Percentiles rank a stretch among this genome's conserved stretches.
phyloP scores from a whole-genome alignment of 441 rosid genomes.

The Pelargonium citronellum region DNA sequence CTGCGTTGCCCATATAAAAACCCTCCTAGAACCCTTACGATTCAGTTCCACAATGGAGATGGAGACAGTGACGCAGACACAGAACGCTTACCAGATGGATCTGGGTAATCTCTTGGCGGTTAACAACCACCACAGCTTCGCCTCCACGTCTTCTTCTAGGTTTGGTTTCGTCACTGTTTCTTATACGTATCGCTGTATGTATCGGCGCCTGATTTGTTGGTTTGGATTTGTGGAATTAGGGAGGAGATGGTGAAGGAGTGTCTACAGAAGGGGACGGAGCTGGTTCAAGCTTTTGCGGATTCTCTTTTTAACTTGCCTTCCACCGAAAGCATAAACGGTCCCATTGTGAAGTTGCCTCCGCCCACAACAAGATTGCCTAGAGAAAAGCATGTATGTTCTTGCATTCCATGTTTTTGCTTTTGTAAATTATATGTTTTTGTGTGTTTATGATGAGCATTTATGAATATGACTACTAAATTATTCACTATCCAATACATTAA shows the following conservation, averaged over 20 bases:
- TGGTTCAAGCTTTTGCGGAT: conserved; percentile 70
- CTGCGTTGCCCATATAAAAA: not conserved
- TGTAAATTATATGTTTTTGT: not conserved
- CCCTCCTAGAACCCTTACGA: not conserved
- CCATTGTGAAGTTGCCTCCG: conserved; percentile 74
- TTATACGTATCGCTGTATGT: not conserved
- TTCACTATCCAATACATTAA: not conserved
- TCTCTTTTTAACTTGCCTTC: conserved; percentile 66
- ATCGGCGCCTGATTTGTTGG: not conserved
- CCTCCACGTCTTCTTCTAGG: conserved; percentile 68
- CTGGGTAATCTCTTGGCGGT: conserved; percentile 69
- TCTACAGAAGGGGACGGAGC: conserved; percentile 52
- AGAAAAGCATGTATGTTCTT: conserved; percentile 71
- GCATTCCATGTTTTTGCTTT: conserved; percentile 2
- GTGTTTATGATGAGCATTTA: not conserved
- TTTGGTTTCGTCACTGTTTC: conserved; percentile 14
- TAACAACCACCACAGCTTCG: conserved; percentile 43
- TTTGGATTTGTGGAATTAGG: conserved; percentile 29
- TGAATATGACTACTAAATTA: not conserved
- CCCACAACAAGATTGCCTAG: conserved; percentile 73
- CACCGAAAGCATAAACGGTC: conserved; percentile 70
- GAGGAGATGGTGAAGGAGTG: conserved; percentile 61
- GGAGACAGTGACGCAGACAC: not conserved
- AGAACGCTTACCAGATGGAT: conserved; percentile 43
- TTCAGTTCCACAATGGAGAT: not conserved